These are phyloP conservation scores for Cinnamomum chago DNA, from an alignment of 164 flowering plant species.

Conservation along the genomic window DNA sequence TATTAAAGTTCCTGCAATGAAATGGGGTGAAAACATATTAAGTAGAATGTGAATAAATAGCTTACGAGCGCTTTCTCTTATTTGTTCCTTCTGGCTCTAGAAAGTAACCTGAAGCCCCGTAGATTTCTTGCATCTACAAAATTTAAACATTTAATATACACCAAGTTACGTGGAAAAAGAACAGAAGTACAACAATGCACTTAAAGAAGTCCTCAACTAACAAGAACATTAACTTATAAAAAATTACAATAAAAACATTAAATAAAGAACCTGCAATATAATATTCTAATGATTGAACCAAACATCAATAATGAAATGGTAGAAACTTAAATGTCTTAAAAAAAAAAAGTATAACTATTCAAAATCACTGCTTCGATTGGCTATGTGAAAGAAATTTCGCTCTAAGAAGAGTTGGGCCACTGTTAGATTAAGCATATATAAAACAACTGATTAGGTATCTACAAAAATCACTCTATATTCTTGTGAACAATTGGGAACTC, in stretches of 20 bases:
- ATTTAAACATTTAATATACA: slow-evolving; percentile 1
- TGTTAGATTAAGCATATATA: too few relatives aligned
- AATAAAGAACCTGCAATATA: background rate
- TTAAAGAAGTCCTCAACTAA: background rate
- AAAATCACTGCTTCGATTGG: too few relatives aligned
- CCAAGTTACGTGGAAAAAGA: background rate
- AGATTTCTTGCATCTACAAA: slow-evolving; percentile 75
- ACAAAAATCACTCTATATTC: too few relatives aligned
- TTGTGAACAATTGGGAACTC: too few relatives aligned
- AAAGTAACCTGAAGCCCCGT: slow-evolving; percentile 96
- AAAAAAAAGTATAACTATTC: background rate
- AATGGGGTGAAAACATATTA: background rate
- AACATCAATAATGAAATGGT: background rate
- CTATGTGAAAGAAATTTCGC: too few relatives aligned
- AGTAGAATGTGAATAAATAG: slow-evolving; percentile 2
- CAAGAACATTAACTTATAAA: background rate
- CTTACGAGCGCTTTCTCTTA: slow-evolving; percentile 53
- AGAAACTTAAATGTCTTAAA: background rate
- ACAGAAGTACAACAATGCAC: background rate
- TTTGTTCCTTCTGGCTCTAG: slow-evolving; percentile 41
- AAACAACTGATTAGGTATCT: too few relatives aligned
- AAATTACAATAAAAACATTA: background rate
- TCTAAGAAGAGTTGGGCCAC: too few relatives aligned
- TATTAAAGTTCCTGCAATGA: too few relatives aligned
- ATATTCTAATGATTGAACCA: background rate